phyloP scores from a whole-genome alignment of 1,284 basidiomycete species.

The Marasmius oreades region DNA sequence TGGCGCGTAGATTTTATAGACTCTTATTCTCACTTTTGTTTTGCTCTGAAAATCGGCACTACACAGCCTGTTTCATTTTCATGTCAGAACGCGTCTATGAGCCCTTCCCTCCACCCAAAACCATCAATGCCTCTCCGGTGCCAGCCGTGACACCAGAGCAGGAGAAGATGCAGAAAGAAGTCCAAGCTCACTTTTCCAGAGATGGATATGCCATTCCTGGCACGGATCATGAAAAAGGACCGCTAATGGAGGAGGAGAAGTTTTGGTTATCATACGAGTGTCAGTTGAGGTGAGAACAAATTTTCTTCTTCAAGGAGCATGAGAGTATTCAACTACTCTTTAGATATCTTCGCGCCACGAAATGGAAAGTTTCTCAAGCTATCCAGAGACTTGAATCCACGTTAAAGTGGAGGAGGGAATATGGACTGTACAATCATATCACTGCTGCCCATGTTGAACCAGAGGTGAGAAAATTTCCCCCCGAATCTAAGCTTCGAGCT shows the following conservation, averaged over 20 bases:
- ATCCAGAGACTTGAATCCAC: conserved; percentile 67
- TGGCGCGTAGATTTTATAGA: neutral
- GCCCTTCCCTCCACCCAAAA: conserved; percentile 29
- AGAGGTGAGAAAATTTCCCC: conserved; percentile 43
- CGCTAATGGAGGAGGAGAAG: conserved; percentile 60
- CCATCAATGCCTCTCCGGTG: conserved; percentile 29
- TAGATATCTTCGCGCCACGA: conserved; percentile 2
- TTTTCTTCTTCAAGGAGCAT: neutral
- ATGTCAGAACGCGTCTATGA: conserved; percentile 33
- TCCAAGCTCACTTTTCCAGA: conserved; percentile 56
- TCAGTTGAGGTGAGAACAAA: conserved; percentile 47
- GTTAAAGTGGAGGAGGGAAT: conserved; percentile 72
- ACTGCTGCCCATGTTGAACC: conserved; percentile 62
- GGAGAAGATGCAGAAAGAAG: conserved; percentile 47
- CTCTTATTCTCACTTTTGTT: neutral
- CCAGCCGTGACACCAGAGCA: conserved; percentile 43
- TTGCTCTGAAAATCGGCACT: neutral
- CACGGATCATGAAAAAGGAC: conserved; percentile 36
- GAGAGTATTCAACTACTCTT: neutral
- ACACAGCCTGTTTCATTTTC: neutral
- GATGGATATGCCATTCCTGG: conserved; percentile 51
- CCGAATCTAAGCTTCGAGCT: neutral
- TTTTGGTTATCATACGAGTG: conserved; percentile 79
- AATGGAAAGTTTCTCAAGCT: conserved; percentile 45
- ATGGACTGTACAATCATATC: conserved; percentile 58